Base-by-base conservation (phyloP, 441 rosid genomes). In the Pelargonium australe region DNA sequence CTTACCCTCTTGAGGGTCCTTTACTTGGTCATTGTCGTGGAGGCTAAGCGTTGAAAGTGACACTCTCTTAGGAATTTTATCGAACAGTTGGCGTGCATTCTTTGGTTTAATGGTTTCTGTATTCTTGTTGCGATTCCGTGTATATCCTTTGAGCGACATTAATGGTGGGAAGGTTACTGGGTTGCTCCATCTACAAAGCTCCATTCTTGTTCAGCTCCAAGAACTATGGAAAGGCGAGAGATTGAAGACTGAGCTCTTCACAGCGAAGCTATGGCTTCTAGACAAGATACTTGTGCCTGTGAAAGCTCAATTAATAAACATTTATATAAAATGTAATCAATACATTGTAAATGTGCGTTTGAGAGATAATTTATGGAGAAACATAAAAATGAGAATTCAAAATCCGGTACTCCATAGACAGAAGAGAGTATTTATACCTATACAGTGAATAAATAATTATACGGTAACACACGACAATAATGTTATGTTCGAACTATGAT, bases 51-150 rank as follows among this genome's bases (percentile, higher is more conserved):
- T 13, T 17, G 60, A 37, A 43, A 44, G 41, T 14, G 34, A 20
- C n/a, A 12, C 12, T 66, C 76, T 44, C 58, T 69, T 23, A 69
- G 72, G 65, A 76, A 57, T 71, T 78, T 47, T 55, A 23, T 73
- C 78, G 68, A 72, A 55, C 71, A 75, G 23, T 7, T 28, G 6
- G 68, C 66, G 41, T 23, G 51, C 76, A 44, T 58, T 9, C 5
- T 20, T 41, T 10, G 28, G 20, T 41, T 40, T n/a, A 40, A 19
- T 6, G n/a, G 60, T 53, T 62, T 78, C 62, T 2, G 3, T 19
- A 3, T 51, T 45, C 23, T 9, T 17, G 57, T 41, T 65, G 68
- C 61, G 60, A 14, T 47, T 62, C 65, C 65, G 2, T 13, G 14
- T 25, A 6, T 11, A 19, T 12, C 65, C 37, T 23, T 62, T 31